Percentiles rank a stretch among this genome's conserved stretches.
Conservation (phyloP, 345 rosid species). For the Sapria himalayana region DNA sequence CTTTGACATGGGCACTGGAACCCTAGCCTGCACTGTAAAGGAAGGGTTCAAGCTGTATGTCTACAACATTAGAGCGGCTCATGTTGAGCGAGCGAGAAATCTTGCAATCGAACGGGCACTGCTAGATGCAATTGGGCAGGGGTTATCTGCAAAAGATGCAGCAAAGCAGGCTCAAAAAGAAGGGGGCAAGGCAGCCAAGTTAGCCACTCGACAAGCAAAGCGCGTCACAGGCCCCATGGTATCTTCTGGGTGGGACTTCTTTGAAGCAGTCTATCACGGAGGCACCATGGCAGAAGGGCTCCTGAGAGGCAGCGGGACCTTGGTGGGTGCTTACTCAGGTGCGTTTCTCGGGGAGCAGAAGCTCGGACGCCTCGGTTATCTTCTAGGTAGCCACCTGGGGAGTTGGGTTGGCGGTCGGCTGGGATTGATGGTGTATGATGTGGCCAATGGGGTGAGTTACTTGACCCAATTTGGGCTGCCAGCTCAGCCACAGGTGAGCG, state of each 20-base stretch:
- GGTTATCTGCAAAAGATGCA: constrained; percentile 39
- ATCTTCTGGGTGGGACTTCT: constrained; percentile 93
- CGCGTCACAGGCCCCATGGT: constrained; percentile 76
- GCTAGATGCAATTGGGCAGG: constrained; percentile 39
- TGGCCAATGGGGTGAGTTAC: constrained; percentile 45
- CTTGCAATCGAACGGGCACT: constrained; percentile 46
- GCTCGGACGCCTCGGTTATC: constrained; percentile 71
- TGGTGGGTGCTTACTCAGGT: constrained; percentile 68
- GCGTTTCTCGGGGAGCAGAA: constrained; percentile 60
- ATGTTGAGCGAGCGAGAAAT: constrained; percentile 51
- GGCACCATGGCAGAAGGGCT: constrained; percentile 72
- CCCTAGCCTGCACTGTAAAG: constrained; percentile 59
- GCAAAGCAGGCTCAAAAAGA: constrained; percentile 56
- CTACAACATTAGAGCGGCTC: constrained; percentile 57
- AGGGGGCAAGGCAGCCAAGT: constrained; percentile 73
- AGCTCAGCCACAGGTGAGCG: constrained; percentile 17
- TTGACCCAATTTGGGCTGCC: constrained; percentile 23
- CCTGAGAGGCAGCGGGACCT: constrained; percentile 76
- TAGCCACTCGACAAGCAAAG: constrained; percentile 51
- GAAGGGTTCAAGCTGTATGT: constrained; percentile 80
- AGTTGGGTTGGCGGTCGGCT: constrained; percentile 96
- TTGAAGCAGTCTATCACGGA: constrained; percentile 78
- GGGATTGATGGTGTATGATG: constrained; percentile 82
- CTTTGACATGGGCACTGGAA: constrained; percentile 80
- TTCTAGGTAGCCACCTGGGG: constrained; percentile 75